Percentiles rank a stretch among this genome's conserved stretches.
phyloP scores from a whole-genome alignment of 2,329 filamentous ascomycete genomes.

The Ceratocystis ficicola region DNA sequence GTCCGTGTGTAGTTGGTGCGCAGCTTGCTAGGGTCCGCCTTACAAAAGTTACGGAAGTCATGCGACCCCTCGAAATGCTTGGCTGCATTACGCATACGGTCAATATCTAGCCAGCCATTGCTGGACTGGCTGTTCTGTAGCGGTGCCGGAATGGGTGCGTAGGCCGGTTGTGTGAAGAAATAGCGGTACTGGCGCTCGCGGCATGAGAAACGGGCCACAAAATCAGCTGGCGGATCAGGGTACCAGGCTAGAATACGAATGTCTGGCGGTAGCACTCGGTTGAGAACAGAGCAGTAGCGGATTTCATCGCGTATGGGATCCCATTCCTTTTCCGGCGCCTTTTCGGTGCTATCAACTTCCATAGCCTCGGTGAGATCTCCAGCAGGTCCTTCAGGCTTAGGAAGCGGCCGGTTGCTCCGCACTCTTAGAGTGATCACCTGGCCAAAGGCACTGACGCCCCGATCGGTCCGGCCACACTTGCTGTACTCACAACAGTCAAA shows the following conservation, averaged over 20 bases:
- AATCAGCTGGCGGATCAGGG: conserved; percentile 62
- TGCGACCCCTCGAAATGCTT: conserved; percentile 68
- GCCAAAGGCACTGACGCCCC: conserved; percentile 89
- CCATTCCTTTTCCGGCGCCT: conserved; percentile 32
- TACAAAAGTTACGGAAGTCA: conserved; percentile 96
- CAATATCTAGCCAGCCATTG: conserved; percentile 70
- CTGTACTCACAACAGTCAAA: conserved; percentile 83
- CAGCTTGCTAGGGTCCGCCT: conserved; percentile 80
- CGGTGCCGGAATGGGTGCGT: conserved; percentile 42
- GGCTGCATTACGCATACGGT: conserved; percentile 72
- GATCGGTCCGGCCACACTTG: conserved; percentile 88
- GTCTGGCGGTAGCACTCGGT: conserved; percentile 75
- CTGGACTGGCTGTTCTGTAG: conserved; percentile 25
- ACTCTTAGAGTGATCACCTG: conserved; percentile 81
- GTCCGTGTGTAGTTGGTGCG: conserved; percentile 69
- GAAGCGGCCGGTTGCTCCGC: conserved; percentile 60
- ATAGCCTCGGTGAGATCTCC: conserved; percentile 22
- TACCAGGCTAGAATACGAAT: conserved; percentile 92
- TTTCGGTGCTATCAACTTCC: conserved; percentile 17
- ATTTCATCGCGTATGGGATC: conserved; percentile 71
- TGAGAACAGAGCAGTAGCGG: conserved; percentile 70
- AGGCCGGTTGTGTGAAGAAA: conserved; percentile 93
- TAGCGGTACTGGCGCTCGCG: conserved; percentile 86
- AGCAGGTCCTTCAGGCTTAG: conserved; percentile 11
- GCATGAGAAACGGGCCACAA: conserved; percentile 88